A percentile compares a stretch with the other conserved stretches of the same genome.
These are phyloP conservation scores for Paecilomyces variotii DNA, from an alignment of 2,329 filamentous ascomycete species.

Conservation along the genomic window DNA sequence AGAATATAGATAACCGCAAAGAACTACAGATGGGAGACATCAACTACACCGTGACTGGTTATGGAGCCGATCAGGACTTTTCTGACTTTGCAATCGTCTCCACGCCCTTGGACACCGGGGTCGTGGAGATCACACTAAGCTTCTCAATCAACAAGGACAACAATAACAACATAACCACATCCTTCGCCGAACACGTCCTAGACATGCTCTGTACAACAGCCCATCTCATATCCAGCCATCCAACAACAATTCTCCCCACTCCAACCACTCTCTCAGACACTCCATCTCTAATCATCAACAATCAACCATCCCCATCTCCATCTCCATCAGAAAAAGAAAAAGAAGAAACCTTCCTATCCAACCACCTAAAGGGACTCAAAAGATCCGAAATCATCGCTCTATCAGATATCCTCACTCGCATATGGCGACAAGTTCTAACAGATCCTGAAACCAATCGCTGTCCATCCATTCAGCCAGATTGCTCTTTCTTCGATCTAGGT, in stretches of 20 bases:
- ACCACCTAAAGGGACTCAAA: conserved; percentile 28
- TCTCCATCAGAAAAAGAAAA: conserved; percentile 15
- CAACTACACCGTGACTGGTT: conserved; percentile 30
- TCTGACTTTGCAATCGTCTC: conserved; percentile 34
- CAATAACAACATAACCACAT: conserved; percentile 15
- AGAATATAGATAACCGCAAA: conserved; percentile 28
- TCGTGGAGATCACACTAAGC: conserved; percentile 28
- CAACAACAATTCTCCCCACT: conserved; percentile 25
- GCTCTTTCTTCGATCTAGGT: conserved; percentile 35
- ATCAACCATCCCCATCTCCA: neutral
- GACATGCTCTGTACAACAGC: conserved; percentile 34
- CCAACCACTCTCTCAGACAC: conserved; percentile 23
- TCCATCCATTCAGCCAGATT: conserved; percentile 27
- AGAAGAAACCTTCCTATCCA: conserved; percentile 25
- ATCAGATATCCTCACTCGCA: conserved; percentile 30
- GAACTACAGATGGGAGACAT: conserved; percentile 31
- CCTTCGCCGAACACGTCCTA: conserved; percentile 28
- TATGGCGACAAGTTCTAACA: conserved; percentile 33
- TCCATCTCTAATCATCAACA: conserved; percentile 17
- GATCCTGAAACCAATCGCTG: conserved; percentile 13
- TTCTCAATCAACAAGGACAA: conserved; percentile 15
- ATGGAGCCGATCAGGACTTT: conserved; percentile 32
- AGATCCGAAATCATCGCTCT: conserved; percentile 31
- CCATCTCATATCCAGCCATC: conserved; percentile 27
- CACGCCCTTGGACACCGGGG: conserved; percentile 23